A percentile compares a stretch with the other conserved stretches of the same genome.
phyloP scores from a whole-genome alignment of 352 stramenopile species.

The Pythium vanterpoolii region DNA sequence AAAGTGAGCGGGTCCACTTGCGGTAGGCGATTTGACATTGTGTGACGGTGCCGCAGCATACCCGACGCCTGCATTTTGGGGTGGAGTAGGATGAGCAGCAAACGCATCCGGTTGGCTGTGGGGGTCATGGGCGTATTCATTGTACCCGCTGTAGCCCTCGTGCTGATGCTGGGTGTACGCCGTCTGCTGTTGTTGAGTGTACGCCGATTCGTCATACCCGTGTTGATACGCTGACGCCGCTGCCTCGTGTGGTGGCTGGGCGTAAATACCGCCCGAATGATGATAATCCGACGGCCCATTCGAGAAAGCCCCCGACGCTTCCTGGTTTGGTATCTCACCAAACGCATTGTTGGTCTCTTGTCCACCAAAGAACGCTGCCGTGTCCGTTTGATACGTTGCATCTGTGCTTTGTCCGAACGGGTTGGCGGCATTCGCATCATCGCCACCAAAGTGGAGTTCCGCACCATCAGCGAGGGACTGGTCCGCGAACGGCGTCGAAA shows the following conservation, averaged over 20 bases:
- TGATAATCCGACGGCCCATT: slow-evolving; percentile 26
- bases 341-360: slow-evolving; percentile 17
- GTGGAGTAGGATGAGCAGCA: not conserved
- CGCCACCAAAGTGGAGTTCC: not conserved
- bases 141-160: slow-evolving; percentile 1
- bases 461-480: not conserved
- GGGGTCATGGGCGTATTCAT: not conserved
- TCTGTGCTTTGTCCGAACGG: slow-evolving; percentile 2
- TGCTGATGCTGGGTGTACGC: slow-evolving; percentile 7
- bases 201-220: not conserved
- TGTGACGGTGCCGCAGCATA: not conserved
- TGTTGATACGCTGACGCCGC: slow-evolving; percentile 1
- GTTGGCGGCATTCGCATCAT: not conserved
- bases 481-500: not conserved
- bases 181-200: slow-evolving; percentile 1
- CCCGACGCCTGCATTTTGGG: not conserved
- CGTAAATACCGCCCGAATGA: slow-evolving; percentile 20
- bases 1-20: not conserved
- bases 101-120: not conserved
- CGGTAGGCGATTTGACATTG: not conserved
- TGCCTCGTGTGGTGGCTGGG: slow-evolving; percentile 5
- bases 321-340: not conserved
- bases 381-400: slow-evolving; percentile 9
- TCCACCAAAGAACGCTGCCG: slow-evolving; percentile 34
- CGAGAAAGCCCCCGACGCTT: slow-evolving; percentile 40